These are phyloP conservation scores for Notholithocarpus densiflorus DNA, from an alignment of 306 rosid species.

Conservation along the genomic window DNA sequence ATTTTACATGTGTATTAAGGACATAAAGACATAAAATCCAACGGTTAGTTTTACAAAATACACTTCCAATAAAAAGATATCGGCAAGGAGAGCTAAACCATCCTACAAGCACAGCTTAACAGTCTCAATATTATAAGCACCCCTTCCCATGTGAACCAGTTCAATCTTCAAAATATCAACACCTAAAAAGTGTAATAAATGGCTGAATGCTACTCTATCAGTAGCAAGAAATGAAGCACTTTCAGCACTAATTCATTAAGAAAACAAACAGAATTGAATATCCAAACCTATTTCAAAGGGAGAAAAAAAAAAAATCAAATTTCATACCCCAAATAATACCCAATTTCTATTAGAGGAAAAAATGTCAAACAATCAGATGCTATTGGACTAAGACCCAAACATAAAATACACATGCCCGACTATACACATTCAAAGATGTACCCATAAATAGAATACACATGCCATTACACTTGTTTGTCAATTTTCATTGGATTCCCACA, in stretches of 20 bases:
- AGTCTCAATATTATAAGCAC: neutral
- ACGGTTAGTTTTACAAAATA: no score
- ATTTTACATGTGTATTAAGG: no score
- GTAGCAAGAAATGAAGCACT: neutral
- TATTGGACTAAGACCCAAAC: neutral
- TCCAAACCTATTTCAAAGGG: no score
- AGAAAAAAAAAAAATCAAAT: no score
- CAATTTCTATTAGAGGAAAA: neutral
- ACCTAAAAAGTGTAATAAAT: neutral
- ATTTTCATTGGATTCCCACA: neutral
- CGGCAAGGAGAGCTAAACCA: neutral
- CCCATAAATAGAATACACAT: neutral
- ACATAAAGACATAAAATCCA: no score
- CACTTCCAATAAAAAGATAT: no score
- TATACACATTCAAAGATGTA: slow-evolving; percentile 1
- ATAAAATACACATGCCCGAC: neutral
- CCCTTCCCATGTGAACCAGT: neutral
- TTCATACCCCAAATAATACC: no score
- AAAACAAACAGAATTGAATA: neutral
- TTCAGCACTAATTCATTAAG: neutral
- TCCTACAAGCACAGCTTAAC: neutral
- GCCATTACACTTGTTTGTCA: slow-evolving; percentile 8
- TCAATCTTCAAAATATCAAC: neutral
- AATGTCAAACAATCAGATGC: neutral
- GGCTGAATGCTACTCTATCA: neutral